Conservation (phyloP, 2,329 filamentous ascomycete species). For the Coniochaeta sp. region DNA sequence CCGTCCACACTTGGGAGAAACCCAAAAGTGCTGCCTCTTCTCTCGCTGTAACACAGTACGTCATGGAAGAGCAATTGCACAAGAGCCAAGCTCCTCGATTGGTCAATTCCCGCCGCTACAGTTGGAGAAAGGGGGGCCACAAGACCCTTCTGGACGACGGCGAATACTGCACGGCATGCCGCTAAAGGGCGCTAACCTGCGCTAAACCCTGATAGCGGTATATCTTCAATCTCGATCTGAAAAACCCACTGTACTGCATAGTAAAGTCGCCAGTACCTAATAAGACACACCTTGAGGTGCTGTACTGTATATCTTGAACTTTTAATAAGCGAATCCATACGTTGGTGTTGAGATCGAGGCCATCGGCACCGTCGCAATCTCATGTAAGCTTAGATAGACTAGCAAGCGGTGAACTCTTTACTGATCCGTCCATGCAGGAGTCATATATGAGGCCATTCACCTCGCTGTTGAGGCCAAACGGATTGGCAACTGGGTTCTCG, state of each 20-base stretch:
- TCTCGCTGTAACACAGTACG: neutral
- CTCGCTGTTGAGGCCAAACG: neutral
- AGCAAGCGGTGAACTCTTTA: neutral
- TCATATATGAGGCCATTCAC: neutral
- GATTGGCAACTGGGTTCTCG: neutral
- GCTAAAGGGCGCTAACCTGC: constrained; percentile 14
- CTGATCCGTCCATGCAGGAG: neutral
- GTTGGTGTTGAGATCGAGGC: neutral
- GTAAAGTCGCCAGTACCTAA: neutral
- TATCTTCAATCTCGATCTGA: constrained; percentile 9
- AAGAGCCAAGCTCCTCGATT: neutral
- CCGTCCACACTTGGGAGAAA: neutral
- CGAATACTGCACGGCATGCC: too few relatives aligned
- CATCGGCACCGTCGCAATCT: neutral
- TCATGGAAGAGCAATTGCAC: neutral
- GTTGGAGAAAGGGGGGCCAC: neutral
- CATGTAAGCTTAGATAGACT: neutral
- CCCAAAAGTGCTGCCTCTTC: neutral
- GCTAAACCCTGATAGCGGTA: constrained; percentile 9
- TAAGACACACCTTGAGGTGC: too few relatives aligned
- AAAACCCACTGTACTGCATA: neutral
- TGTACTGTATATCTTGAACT: too few relatives aligned
- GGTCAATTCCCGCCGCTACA: neutral
- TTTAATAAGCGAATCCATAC: neutral
- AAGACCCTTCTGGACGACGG: neutral